Evolutionary conservation across 208 protist genomes (phyloP).

Genomic region (Acanthamoeba culbertsoni): DNA sequence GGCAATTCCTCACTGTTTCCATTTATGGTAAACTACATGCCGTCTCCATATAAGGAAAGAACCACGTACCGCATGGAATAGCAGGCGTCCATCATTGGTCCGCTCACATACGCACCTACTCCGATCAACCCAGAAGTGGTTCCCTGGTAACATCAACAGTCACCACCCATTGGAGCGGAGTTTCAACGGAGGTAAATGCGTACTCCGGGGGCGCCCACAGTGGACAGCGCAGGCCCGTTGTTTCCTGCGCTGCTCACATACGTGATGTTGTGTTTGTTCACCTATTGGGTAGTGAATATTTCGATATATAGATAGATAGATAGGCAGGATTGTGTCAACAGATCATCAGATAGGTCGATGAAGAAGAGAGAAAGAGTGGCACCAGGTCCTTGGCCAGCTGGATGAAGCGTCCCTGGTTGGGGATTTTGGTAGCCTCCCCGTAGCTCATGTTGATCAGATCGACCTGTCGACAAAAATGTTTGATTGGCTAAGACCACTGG

Average conservation of each 20-base stretch:
- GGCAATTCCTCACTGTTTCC: conserved; percentile 41
- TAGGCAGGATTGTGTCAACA: background rate
- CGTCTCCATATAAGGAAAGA: background rate
- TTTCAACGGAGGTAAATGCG: background rate
- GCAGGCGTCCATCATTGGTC: conserved; percentile 43
- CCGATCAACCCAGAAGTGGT: conserved; percentile 65
- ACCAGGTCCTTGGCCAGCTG: conserved; percentile 61
- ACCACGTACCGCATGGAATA: conserved; percentile 39
- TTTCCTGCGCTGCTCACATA: conserved; percentile 81
- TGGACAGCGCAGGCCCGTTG: conserved; percentile 76
- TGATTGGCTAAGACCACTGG: too few species aligned
- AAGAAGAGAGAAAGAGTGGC: background rate
- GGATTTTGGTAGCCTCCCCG: conserved; percentile 68
- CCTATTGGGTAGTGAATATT: too few species aligned
- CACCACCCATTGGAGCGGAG: too few species aligned
- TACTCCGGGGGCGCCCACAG: conserved; percentile 71
- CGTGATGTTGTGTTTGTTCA: conserved; percentile 74
- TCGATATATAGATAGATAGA: too few species aligned
- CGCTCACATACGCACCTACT: conserved; percentile 74
- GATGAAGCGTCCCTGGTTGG: conserved; percentile 70
- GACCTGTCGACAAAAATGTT: too few species aligned
- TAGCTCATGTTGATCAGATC: conserved; percentile 84
- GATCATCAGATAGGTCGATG: background rate
- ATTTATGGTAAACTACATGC: background rate
- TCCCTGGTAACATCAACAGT: conserved; percentile 4